A percentile compares a stretch with the other conserved stretches of the same genome.
Conservation (phyloP, 176 grass and related monocot genomes). For the Zizania latifolia region DNA sequence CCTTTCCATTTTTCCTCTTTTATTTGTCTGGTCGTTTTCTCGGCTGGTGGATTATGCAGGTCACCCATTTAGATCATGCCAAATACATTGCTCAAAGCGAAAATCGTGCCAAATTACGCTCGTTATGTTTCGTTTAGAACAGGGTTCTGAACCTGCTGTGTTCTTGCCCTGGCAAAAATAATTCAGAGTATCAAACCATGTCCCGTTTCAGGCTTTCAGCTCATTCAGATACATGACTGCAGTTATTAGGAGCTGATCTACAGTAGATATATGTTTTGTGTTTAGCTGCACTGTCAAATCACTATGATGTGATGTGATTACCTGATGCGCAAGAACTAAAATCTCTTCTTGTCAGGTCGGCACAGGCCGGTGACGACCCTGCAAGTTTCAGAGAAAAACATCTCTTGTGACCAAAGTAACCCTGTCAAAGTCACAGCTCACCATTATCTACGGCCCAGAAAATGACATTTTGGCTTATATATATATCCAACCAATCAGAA, state of each 20-base stretch:
- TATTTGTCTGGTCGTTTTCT: not conserved
- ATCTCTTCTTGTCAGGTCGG: not conserved
- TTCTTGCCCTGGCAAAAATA: not conserved
- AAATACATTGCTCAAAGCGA: not conserved
- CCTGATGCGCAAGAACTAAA: not conserved
- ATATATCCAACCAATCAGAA: not conserved
- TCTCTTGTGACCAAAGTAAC: not conserved
- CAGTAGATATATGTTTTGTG: no score
- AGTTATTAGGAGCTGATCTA: no score
- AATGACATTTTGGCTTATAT: not conserved
- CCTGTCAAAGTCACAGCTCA: not conserved
- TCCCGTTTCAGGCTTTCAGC: not conserved
- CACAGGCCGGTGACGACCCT: not conserved
- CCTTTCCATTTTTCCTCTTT: not conserved
- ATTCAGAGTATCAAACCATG: not conserved
- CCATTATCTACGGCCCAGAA: not conserved
- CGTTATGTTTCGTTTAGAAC: not conserved
- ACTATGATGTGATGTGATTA: not conserved
- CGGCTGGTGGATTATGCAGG: not conserved
- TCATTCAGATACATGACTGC: no score
- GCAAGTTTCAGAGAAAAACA: not conserved
- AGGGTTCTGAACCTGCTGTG: not conserved
- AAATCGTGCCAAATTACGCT: not conserved
- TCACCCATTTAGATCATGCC: not conserved
- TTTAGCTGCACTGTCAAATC: no score